Conservation (phyloP, 139 green algal genomes). For the Tetradesmus lagerheimii region DNA sequence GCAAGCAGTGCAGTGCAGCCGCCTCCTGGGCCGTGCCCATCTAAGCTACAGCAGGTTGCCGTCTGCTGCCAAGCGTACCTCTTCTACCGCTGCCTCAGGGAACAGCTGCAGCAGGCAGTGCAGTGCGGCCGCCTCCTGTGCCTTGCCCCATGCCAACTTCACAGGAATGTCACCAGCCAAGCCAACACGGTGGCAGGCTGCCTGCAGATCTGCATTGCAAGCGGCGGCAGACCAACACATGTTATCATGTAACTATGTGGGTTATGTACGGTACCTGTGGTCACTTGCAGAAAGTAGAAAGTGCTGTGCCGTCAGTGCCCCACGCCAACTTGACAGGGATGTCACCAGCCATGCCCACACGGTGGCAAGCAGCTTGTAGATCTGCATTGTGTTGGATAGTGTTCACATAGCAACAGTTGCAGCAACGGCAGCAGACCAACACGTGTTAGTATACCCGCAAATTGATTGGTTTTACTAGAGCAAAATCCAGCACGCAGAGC, state of each 20-base stretch:
- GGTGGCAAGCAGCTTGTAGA: background rate
- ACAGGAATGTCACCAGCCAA: slow-evolving; percentile 44
- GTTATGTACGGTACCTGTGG: too few species aligned
- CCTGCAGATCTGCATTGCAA: background rate
- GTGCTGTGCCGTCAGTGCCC: background rate
- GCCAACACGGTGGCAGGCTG: slow-evolving; percentile 31
- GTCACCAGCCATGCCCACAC: background rate
- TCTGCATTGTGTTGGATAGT: background rate
- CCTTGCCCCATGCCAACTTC: slow-evolving; percentile 76
- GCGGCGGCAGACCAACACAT: background rate
- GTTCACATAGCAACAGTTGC: background rate
- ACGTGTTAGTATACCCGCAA: too few species aligned
- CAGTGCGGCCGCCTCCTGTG: slow-evolving; percentile 74
- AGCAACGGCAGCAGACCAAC: too few species aligned
- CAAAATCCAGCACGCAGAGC: too few species aligned
- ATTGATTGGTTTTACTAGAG: too few species aligned
- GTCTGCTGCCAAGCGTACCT: too few species aligned
- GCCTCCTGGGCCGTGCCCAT: slow-evolving; percentile 76
- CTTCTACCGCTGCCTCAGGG: slow-evolving; percentile 45
- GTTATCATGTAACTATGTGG: background rate
- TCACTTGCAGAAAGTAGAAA: background rate
- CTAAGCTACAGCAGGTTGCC: too few species aligned
- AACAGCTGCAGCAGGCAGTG: slow-evolving; percentile 60
- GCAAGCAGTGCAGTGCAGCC: slow-evolving; percentile 60
- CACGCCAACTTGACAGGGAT: background rate